These are phyloP conservation scores for Synchytrium microbalum DNA, from an alignment of 371 early-diverging fungal genomes.

Conservation along the genomic window DNA sequence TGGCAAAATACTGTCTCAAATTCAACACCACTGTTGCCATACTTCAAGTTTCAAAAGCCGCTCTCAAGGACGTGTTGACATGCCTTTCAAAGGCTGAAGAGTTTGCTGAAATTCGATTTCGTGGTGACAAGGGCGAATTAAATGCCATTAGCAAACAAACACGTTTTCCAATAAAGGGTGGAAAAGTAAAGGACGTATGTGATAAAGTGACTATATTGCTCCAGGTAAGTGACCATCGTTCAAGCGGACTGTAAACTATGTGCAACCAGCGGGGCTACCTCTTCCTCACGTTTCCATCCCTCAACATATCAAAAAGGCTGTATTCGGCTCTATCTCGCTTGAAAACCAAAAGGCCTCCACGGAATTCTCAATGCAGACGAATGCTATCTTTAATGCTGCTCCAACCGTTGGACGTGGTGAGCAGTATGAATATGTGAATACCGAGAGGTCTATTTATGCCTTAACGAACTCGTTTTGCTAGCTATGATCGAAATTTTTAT, in stretches of 20 bases:
- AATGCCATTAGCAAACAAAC: slow-evolving; percentile 34
- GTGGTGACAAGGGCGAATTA: slow-evolving; percentile 33
- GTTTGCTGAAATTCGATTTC: slow-evolving; percentile 31
- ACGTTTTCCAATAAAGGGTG: slow-evolving; percentile 26
- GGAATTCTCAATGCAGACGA: neutral
- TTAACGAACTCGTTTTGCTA: neutral
- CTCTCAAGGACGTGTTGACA: slow-evolving; percentile 11
- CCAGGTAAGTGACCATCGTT: slow-evolving; percentile 22
- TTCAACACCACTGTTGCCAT: slow-evolving; percentile 5
- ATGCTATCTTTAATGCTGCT: slow-evolving; percentile 4
- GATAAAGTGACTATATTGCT: slow-evolving; percentile 37
- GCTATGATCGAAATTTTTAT: neutral
- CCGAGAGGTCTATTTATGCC: neutral
- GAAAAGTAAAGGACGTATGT: slow-evolving; percentile 15
- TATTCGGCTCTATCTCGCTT: neutral
- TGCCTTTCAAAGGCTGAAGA: slow-evolving; percentile 33
- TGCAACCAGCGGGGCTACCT: neutral
- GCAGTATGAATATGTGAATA: neutral
- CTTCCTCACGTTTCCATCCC: neutral
- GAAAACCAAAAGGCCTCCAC: neutral
- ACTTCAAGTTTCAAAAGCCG: neutral
- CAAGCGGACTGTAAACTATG: neutral
- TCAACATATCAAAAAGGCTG: neutral
- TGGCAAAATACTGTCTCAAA: slow-evolving; percentile 28
- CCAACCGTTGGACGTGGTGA: neutral